Percentiles rank a stretch among this genome's conserved stretches.
Evolutionary conservation across 805 yeast genomes (phyloP).

Genomic region (Candida hungchunana): DNA sequence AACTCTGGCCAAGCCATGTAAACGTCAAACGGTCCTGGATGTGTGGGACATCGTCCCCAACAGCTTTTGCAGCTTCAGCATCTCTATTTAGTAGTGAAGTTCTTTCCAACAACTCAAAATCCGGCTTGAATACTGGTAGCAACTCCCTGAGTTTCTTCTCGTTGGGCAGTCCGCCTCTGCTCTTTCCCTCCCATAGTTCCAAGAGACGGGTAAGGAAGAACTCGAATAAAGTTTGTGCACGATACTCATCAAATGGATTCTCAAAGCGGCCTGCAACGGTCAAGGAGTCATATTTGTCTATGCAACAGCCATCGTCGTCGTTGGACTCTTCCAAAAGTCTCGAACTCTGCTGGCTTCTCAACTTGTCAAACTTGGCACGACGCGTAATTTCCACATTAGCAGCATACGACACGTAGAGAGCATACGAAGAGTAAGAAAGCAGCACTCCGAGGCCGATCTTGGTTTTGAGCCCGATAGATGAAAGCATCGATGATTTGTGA

Average conservation of each 20-base stretch:
- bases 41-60: conserved; percentile 28
- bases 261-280: conserved; percentile 75
- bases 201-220: conserved; percentile 68
- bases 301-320: conserved; percentile 1
- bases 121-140: conserved; percentile 59
- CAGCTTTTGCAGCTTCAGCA: conserved; percentile 7
- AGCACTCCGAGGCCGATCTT: conserved; percentile 29
- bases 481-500: conserved; percentile 10
- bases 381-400: conserved; percentile 51
- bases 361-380: conserved; percentile 33
- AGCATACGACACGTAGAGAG: conserved; percentile 52
- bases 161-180: conserved; percentile 57
- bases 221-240: conserved; percentile 87
- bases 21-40: conserved; percentile 49
- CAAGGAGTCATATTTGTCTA: conserved; percentile 40
- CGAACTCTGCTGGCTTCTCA: conserved; percentile 7
- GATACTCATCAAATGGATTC: conserved; percentile 86
- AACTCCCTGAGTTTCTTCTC: conserved; percentile 43
- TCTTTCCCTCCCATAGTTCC: conserved; percentile 60
- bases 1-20: conserved; percentile 95
- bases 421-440: conserved; percentile 58
- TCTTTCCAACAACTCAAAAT: conserved; percentile 23
- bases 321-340: conserved; percentile 4
- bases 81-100: conserved; percentile 13
- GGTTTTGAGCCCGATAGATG: conserved; percentile 19